Evolutionary conservation across 495 filamentous ascomycete genomes (phyloP).

Genomic region (Penicillium riverlandense): DNA sequence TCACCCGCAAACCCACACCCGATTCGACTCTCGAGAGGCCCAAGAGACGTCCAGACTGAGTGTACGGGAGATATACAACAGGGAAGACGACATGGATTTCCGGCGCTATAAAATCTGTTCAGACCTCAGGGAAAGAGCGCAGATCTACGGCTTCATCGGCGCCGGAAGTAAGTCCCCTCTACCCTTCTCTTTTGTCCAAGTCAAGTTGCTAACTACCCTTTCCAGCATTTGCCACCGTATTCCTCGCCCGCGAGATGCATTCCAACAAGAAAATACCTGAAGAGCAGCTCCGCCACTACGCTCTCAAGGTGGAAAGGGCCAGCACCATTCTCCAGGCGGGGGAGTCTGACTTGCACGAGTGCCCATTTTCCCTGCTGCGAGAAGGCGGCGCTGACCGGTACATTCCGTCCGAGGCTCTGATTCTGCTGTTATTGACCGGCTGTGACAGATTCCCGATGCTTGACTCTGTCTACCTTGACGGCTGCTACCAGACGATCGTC

Average conservation of each 20-base stretch:
- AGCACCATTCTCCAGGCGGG: conserved; percentile 1
- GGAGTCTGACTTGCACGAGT: neutral
- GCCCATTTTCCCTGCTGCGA: neutral
- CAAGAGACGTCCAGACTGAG: no score
- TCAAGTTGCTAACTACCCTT: conserved; percentile 2
- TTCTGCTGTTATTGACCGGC: conserved; percentile 10
- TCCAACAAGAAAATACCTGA: neutral
- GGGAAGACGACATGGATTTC: no score
- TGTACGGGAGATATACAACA: no score
- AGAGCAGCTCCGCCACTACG: conserved; percentile 5
- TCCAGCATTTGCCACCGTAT: conserved; percentile 17
- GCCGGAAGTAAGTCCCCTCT: conserved; percentile 9
- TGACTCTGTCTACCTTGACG: conserved; percentile 20
- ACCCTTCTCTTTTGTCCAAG: neutral
- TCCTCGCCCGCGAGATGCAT: conserved; percentile 9
- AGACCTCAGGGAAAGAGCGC: neutral
- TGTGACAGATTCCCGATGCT: conserved; percentile 19
- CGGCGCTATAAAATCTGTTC: neutral
- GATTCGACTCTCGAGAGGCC: neutral
- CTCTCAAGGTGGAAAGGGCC: conserved; percentile 13
- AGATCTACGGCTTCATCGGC: conserved; percentile 14
- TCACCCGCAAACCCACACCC: neutral
- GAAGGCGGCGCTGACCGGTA: neutral
- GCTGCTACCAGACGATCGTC: conserved; percentile 12
- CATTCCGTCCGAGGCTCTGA: conserved; percentile 19